A percentile compares a stretch with the other conserved stretches of the same genome.
These are phyloP conservation scores for Amanita inopinata DNA, from an alignment of 768 basidiomycete species.

Conservation along the genomic window DNA sequence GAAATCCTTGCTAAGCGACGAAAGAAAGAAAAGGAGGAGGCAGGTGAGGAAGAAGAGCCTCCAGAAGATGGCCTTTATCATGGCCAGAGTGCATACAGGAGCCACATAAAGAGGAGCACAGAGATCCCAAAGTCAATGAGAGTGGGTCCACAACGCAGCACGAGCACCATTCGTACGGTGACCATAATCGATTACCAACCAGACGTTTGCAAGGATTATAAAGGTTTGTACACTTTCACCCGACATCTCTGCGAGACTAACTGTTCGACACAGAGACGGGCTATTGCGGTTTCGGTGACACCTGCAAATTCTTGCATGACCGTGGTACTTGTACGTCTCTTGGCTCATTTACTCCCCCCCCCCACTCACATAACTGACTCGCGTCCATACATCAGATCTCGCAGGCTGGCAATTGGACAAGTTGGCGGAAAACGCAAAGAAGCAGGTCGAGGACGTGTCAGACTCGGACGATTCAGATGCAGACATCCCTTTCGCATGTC, in stretches of 20 bases:
- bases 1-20: conserved; percentile 64
- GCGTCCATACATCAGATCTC: conserved; percentile 52
- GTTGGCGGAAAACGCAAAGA: conserved; percentile 68
- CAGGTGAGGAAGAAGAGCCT: conserved; percentile 45
- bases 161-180: conserved; percentile 82
- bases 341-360: conserved; percentile 5
- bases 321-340: conserved; percentile 76
- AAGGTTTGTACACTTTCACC: conserved; percentile 51
- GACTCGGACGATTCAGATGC: conserved; percentile 62
- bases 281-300: conserved; percentile 98
- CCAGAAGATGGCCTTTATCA: conserved; percentile 82
- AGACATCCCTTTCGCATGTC: conserved; percentile 96
- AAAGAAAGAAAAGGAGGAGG: conserved; percentile 42
- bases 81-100: conserved; percentile 75
- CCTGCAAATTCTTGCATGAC: conserved; percentile 98
- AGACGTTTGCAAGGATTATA: conserved; percentile 99
- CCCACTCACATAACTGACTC: conserved; percentile 4
- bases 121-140: conserved; percentile 86
- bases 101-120: conserved; percentile 71
- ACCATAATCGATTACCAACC: conserved; percentile 98
- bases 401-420: conserved; percentile 98
- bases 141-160: conserved; percentile 68
- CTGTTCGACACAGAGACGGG: conserved; percentile 68
- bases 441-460: conserved; percentile 50
- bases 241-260: conserved; percentile 5